Base-by-base conservation (phyloP, 176 grass and related monocot species). In the Aechmea fasciata region DNA sequence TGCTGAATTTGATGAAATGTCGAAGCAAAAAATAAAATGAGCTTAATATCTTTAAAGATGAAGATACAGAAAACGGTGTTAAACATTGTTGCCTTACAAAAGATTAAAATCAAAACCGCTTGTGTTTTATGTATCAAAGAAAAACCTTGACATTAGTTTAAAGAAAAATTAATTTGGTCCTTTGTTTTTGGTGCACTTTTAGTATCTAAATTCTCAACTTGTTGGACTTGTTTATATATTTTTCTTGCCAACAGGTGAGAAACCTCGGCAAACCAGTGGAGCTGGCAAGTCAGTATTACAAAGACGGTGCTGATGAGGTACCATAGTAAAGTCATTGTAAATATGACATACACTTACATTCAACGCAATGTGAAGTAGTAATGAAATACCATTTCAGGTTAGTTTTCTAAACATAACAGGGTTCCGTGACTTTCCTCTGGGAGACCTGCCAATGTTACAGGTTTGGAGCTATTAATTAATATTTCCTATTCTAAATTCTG, bases 351-450 rank as follows among this genome's bases (percentile, higher is more conserved):
- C 19, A 59, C 54, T 59, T 17, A 3, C 54, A 59, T 19, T 59
- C 15, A 5, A 17, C 3, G 68, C 57, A 59, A 65, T 68, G 49
- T 87, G 17, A 87, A 61, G 59, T 33, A 68, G 75, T 47, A 70
- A 71, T 77, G 69, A 67, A 64, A 18, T 63, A 61, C 13, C 25
- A 25, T 75, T 64, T 75, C 71, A 99, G 94, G 82, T 99, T 78
- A 99, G 94, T 66, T 99, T 99, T 82, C 85, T 99, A 79, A 99
- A 93, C 83, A 93, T 99, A 83, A 99, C 94, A 71, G 94, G 94
- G 57, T 99, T 99, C 74, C 89, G 94, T 47, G 94, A 92, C 84
- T 99, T 99, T 65, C 89, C 94, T 33, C 70, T 99, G 79, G 89
- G 89, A 70, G 94, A 99, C 88, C 82, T 99, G 63, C 94, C 89